These are phyloP conservation scores for Geotrichum citri-aurantii DNA, from an alignment of 1,139 yeast species.

Conservation along the genomic window DNA sequence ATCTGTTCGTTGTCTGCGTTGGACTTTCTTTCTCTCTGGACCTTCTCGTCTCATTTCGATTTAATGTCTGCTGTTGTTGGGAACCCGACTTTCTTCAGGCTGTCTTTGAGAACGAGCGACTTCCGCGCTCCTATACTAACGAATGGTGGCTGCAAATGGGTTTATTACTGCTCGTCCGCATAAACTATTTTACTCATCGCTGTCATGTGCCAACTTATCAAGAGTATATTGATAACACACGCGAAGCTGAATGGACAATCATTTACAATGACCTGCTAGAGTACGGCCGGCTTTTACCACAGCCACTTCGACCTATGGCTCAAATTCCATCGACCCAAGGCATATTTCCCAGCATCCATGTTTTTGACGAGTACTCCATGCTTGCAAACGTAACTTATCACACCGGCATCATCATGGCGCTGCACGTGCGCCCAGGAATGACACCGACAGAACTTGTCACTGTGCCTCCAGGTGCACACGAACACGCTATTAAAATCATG, in stretches of 20 bases:
- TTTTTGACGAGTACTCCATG: constrained; percentile 10
- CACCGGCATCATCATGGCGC: constrained; percentile 12
- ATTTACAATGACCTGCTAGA: constrained; percentile 12
- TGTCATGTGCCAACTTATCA: constrained; percentile 10
- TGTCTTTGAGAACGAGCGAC: constrained; percentile 8
- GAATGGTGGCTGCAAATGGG: constrained; percentile 17
- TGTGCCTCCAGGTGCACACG: constrained; percentile 15
- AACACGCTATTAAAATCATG: constrained; percentile 14
- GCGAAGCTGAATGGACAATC: constrained; percentile 10
- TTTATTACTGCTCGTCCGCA: constrained; percentile 10
- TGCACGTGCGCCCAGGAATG: constrained; percentile 9
- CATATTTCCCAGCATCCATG: constrained; percentile 7
- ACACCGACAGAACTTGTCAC: constrained; percentile 2
- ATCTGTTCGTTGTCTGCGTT: constrained; percentile 8
- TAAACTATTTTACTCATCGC: constrained; percentile 5
- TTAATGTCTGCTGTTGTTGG: constrained; percentile 8
- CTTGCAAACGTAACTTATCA: constrained; percentile 14
- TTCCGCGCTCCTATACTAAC: constrained; percentile 10
- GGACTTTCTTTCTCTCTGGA: constrained; percentile 15
- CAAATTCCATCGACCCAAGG: constrained; percentile 1
- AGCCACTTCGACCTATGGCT: constrained; percentile 15
- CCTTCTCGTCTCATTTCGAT: constrained; percentile 9
- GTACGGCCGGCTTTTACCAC: constrained; percentile 14
- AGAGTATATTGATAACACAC: constrained; percentile 4
- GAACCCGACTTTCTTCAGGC: constrained; percentile 8